These are phyloP conservation scores for Podospora tetraspora DNA, from an alignment of 495 filamentous ascomycete species.

Conservation along the genomic window DNA sequence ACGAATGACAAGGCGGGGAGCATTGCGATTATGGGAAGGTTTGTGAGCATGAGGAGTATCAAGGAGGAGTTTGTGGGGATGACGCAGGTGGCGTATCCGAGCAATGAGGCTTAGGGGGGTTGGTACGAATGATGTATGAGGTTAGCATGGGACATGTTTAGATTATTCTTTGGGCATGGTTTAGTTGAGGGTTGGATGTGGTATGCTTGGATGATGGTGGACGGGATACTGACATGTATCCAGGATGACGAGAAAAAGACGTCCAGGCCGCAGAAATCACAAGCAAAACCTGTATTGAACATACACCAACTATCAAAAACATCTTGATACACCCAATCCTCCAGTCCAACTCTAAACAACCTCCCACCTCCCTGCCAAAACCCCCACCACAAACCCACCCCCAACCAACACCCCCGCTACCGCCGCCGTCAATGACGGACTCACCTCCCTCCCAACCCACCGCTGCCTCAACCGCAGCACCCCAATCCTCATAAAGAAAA, in stretches of 20 bases:
- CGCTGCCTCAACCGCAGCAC: conserved; percentile 18
- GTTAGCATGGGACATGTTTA: neutral
- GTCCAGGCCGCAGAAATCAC: neutral
- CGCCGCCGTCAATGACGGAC: conserved; percentile 17
- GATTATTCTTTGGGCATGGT: neutral
- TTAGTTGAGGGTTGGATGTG: too few species aligned
- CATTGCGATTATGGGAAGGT: conserved; percentile 65
- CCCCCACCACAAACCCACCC: conserved; percentile 16
- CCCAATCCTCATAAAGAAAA: conserved; percentile 28
- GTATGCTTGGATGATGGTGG: too few species aligned
- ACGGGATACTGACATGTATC: too few species aligned
- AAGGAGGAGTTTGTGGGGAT: conserved; percentile 83
- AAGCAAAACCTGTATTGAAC: neutral
- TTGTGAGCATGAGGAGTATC: conserved; percentile 77
- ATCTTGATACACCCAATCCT: neutral
- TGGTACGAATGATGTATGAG: neutral
- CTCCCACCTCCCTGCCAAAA: conserved; percentile 8
- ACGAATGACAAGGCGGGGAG: conserved; percentile 93
- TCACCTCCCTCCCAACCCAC: conserved; percentile 25
- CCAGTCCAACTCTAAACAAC: too few species aligned
- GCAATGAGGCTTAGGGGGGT: conserved; percentile 52
- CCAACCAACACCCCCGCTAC: conserved; percentile 8
- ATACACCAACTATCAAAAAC: neutral
- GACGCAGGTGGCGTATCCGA: conserved; percentile 69
- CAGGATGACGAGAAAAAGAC: too few species aligned